Percentiles rank a stretch among this genome's conserved stretches.
Conservation (phyloP, 2,329 filamentous ascomycete genomes). For the Chaetomium sp. region DNA sequence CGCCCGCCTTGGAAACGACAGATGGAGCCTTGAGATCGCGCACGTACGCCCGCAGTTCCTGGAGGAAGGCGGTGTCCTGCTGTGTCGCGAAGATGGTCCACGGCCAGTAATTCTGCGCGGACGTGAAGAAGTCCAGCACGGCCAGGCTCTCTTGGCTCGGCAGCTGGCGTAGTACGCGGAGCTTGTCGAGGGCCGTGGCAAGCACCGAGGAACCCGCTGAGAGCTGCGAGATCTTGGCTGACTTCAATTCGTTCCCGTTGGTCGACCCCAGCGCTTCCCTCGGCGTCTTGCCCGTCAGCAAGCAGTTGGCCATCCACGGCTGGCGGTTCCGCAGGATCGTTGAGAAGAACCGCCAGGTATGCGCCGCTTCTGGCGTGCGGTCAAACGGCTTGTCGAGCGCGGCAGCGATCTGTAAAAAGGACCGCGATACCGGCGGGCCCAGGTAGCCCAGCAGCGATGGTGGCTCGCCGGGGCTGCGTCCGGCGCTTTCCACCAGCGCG, state of each 20-base stretch:
- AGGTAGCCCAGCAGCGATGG: conserved; percentile 92
- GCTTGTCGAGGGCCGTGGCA: conserved; percentile 61
- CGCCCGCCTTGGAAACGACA: conserved; percentile 39
- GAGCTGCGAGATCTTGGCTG: conserved; percentile 42
- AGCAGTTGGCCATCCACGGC: conserved; percentile 91
- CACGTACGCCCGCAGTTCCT: conserved; percentile 65
- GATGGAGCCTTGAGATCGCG: conserved; percentile 48
- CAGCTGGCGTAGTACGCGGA: conserved; percentile 59
- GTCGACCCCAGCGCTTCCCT: conserved; percentile 53
- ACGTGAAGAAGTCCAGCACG: conserved; percentile 79
- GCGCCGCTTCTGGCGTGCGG: conserved; percentile 56
- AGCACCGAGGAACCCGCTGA: conserved; percentile 58
- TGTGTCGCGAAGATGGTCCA: conserved; percentile 82
- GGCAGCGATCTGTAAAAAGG: conserved; percentile 73
- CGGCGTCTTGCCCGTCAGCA: conserved; percentile 82
- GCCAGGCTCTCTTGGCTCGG: conserved; percentile 61
- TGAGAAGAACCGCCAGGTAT: conserved; percentile 80
- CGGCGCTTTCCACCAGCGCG: conserved; percentile 63
- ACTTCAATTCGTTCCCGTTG: conserved; percentile 36
- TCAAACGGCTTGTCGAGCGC: conserved; percentile 70
- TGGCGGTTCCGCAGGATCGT: conserved; percentile 83
- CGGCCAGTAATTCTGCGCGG: conserved; percentile 90
- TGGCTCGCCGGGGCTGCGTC: conserved; percentile 63
- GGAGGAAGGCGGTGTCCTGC: conserved; percentile 66
- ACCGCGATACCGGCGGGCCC: conserved; percentile 72